These are phyloP conservation scores for Aspergillus brunneoviolaceus DNA, from an alignment of 2,329 filamentous ascomycete species.

Conservation along the genomic window DNA sequence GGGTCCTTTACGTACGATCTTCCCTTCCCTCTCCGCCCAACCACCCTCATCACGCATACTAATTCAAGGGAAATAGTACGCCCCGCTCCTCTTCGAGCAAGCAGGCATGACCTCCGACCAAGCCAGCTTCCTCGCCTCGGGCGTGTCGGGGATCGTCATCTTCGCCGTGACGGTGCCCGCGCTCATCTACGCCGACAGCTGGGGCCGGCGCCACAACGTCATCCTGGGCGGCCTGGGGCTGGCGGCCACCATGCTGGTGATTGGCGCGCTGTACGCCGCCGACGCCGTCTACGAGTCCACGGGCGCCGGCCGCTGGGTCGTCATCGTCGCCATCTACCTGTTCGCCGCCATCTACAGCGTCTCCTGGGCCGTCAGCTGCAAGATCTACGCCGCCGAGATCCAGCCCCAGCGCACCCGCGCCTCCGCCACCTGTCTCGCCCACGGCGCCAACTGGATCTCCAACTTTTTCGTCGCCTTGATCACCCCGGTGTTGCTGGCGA, in stretches of 20 bases:
- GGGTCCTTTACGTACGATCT: constrained; percentile 54
- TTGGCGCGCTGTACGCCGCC: constrained; percentile 35
- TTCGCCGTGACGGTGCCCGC: constrained; percentile 57
- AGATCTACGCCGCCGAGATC: constrained; percentile 60
- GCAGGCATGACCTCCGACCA: constrained; percentile 57
- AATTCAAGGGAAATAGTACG: constrained; percentile 47
- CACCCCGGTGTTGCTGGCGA: constrained; percentile 45
- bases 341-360: constrained; percentile 30
- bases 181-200: constrained; percentile 56
- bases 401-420: constrained; percentile 56
- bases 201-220: constrained; percentile 46
- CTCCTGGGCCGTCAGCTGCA: constrained; percentile 56
- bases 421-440: constrained; percentile 53
- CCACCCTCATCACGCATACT: too few species aligned
- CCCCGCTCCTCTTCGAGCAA: constrained; percentile 59
- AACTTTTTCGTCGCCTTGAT: constrained; percentile 50
- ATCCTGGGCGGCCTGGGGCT: too few species aligned
- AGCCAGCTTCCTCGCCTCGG: constrained; percentile 61
- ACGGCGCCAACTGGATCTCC: constrained; percentile 50
- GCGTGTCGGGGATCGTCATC: constrained; percentile 60
- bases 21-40: neutral
- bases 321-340: constrained; percentile 27
- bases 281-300: constrained; percentile 27
- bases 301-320: constrained; percentile 32
- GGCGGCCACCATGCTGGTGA: constrained; percentile 33